Evolutionary conservation across 345 rosid genomes (phyloP).

Genomic region (Corymbia maculata): DNA sequence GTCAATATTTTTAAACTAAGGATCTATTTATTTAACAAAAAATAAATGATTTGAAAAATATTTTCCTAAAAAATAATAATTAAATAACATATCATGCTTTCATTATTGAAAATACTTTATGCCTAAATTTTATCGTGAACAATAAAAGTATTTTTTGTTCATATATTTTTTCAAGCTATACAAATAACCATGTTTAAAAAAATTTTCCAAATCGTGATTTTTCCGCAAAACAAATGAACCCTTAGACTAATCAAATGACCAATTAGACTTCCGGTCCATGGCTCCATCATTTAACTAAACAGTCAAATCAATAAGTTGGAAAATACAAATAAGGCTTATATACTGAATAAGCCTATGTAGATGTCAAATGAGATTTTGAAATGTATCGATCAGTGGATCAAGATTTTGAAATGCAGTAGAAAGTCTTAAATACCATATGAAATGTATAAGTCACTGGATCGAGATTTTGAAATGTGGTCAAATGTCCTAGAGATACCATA

Average conservation of each 20-base stretch:
- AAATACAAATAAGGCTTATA: neutral
- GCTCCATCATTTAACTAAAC: too few relatives aligned
- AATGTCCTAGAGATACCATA: neutral
- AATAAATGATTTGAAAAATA: too few relatives aligned
- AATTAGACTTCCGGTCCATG: neutral
- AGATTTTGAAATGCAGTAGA: neutral
- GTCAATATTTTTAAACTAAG: too few relatives aligned
- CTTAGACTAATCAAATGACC: accelerated
- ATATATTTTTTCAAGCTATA: neutral
- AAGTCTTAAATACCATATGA: neutral
- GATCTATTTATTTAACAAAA: too few relatives aligned
- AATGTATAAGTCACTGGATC: accelerated
- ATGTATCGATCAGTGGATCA: neutral
- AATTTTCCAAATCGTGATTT: neutral
- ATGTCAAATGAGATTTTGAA: neutral
- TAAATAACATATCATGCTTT: neutral
- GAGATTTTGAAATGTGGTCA: neutral
- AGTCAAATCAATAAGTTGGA: neutral
- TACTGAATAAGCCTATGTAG: neutral
- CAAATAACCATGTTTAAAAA: accelerated
- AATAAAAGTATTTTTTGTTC: accelerated
- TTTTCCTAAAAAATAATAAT: neutral
- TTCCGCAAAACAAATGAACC: accelerated
- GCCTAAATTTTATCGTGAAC: neutral
- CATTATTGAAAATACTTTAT: neutral